A percentile compares a stretch with the other conserved stretches of the same genome.
These are phyloP conservation scores for Laburnicola sp. DNA, from an alignment of 2,329 filamentous ascomycete species.

Conservation along the genomic window DNA sequence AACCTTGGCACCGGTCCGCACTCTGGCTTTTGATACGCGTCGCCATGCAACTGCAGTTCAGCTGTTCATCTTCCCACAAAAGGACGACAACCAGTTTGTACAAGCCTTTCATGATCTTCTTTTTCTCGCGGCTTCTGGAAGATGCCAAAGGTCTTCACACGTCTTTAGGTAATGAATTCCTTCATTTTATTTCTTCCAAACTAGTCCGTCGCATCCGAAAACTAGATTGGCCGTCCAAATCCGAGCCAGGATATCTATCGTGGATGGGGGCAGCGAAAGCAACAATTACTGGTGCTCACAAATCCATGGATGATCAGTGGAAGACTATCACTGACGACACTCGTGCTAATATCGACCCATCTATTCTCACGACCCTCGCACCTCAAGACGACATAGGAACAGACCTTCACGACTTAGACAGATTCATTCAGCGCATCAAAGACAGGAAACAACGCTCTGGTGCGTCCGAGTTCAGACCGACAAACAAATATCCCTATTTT, in stretches of 20 bases:
- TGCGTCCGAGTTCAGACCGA: constrained; percentile 16
- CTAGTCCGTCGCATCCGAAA: constrained; percentile 27
- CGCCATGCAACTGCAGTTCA: constrained; percentile 44
- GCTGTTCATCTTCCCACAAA: not conserved
- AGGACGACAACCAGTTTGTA: not conserved
- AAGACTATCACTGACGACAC: not conserved
- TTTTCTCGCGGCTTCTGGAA: constrained; percentile 50
- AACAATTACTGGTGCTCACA: constrained; percentile 12
- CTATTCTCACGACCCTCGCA: constrained; percentile 11
- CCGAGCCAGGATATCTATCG: not conserved
- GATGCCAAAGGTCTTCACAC: constrained; percentile 1
- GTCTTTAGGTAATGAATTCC: constrained; percentile 12
- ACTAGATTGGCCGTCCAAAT: constrained; percentile 16
- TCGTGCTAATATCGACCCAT: constrained; percentile 6
- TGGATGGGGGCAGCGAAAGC: constrained; percentile 10
- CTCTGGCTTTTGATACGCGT: constrained; percentile 59
- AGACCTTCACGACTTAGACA: constrained; percentile 18
- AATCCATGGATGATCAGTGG: constrained; percentile 18
- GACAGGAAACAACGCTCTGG: constrained; percentile 2
- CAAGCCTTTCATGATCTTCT: constrained; percentile 54
- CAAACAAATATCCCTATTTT: constrained; percentile 11
- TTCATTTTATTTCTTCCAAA: constrained; percentile 25
- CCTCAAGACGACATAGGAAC: constrained; percentile 24
- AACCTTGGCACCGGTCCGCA: constrained; percentile 55
- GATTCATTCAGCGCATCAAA: constrained; percentile 15